Base-by-base conservation (phyloP, 1,284 basidiomycete species). In the Fomitopsis palustris region DNA sequence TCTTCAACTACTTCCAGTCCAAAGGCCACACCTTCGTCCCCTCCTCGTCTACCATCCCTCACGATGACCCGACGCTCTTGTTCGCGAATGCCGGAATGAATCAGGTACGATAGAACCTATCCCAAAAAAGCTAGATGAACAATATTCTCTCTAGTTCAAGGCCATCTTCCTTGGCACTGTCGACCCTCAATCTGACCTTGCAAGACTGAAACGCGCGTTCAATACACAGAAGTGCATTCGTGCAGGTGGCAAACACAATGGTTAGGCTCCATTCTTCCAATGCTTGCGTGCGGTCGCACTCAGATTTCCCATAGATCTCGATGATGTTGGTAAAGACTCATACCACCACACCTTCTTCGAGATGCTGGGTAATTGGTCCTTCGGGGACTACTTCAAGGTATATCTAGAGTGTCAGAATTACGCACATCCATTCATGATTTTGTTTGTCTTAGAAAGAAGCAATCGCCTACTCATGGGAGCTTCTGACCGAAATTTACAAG, bases 341-440 rank as follows among this genome's bases (percentile, higher is more conserved):
- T 95, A 95, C 72, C 94, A 93, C 68, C 91, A 98, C 75, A 99
- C 97, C 3, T 99, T 99, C 79, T 99, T 99, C 72, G 96, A 99
- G 77, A 99, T 99, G 96, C 78, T 99, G 63, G 96, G 96, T 47
- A 99, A 99, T 76, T 99, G 96, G 96, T 98, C 95, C 10, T 99
- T 99, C 68, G 96, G 96, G 5, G 94, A 99, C 75, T 99, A 99
- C 78, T 99, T 99, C 86, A 99, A 99, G 86, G 94, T 87, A 57
- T 54, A 62, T 41, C 14, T 17, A 12, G 3, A 9, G 35, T 37
- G 35, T 19, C 23, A 37, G 16, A 23, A 27, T 1, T 6, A 5
- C 14, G 31, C 17, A 19, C 17, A 16, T 25, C 1, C 31, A 54
- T 17, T 57, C 35, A 56, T 14, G n/a, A n/a, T n/a, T n/a, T n/a